phyloP scores from a whole-genome alignment of 768 basidiomycete genomes.

The Trametes cubensis region DNA sequence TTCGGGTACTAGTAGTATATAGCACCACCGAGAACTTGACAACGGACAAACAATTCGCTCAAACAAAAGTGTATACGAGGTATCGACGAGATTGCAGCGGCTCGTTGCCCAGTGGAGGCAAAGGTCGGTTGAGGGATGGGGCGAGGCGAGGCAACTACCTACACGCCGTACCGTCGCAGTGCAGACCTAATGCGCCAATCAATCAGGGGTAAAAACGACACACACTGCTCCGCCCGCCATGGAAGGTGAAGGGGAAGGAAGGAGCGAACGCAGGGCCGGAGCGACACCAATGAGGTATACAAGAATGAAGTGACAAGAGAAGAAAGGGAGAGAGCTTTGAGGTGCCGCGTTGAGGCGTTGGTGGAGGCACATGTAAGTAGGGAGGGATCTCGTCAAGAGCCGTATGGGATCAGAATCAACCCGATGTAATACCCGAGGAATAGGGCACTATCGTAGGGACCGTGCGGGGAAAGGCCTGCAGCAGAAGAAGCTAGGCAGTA shows the following conservation, averaged over 20 bases:
- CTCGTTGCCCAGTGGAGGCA: conserved; percentile 22
- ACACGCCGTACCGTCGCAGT: no score
- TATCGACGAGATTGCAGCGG: conserved; percentile 26
- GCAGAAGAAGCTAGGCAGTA: conserved; percentile 1
- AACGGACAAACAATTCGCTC: no score
- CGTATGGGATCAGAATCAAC: not conserved
- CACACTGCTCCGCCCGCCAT: conserved; percentile 18
- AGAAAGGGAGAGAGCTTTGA: not conserved
- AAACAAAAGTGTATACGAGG: conserved; percentile 10
- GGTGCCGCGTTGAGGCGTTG: not conserved
- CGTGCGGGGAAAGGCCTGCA: not conserved
- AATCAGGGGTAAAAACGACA: conserved; percentile 5
- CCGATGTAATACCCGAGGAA: not conserved
- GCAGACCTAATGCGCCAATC: conserved; percentile 2
- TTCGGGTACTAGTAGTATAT: no score
- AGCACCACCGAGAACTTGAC: no score
- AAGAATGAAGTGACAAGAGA: not conserved
- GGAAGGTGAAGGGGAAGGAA: conserved; percentile 6
- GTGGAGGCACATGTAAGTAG: not conserved
- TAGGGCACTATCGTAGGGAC: not conserved
- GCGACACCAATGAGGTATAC: conserved; percentile 2
- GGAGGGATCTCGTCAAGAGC: conserved; percentile 12
- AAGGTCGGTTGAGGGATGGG: not conserved
- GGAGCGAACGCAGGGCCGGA: conserved; percentile 18
- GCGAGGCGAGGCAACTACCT: no score